phyloP scores from a whole-genome alignment of 257 asterid genomes.

The Solanum sitiens region DNA sequence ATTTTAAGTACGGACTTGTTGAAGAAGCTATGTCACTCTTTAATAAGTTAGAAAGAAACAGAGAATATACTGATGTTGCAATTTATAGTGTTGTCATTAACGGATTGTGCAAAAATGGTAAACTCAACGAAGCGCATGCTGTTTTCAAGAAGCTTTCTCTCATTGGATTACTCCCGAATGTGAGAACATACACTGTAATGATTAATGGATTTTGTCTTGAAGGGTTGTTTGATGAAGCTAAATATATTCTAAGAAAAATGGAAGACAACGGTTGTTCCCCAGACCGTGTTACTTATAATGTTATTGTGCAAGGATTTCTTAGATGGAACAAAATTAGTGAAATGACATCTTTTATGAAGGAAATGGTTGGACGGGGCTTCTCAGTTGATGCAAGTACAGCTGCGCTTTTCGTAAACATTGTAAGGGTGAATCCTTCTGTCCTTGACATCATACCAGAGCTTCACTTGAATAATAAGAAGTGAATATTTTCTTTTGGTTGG shows the following conservation, averaged over 20 bases:
- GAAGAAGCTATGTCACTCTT: neutral
- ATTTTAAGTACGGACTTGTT: neutral
- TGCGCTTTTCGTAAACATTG: neutral
- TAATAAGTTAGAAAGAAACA: neutral
- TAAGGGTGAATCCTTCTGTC: neutral
- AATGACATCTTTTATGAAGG: neutral
- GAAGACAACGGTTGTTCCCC: neutral
- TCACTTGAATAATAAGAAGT: neutral
- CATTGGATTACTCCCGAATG: neutral
- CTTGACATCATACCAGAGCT: neutral
- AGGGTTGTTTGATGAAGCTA: neutral
- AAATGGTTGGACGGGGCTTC: constrained; percentile 2
- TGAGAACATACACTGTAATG: neutral
- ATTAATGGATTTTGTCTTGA: neutral
- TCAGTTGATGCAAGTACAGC: neutral
- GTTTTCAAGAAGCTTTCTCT: neutral
- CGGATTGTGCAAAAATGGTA: neutral
- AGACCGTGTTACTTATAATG: neutral
- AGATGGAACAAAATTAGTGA: neutral
- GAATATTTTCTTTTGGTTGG: neutral
- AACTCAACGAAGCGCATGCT: neutral
- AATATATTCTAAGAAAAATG: neutral
- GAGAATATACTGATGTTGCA: neutral
- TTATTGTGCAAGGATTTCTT: neutral
- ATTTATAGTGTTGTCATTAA: neutral